phyloP scores from a whole-genome alignment of 768 basidiomycete species.

The Tephrocybe sp. region DNA sequence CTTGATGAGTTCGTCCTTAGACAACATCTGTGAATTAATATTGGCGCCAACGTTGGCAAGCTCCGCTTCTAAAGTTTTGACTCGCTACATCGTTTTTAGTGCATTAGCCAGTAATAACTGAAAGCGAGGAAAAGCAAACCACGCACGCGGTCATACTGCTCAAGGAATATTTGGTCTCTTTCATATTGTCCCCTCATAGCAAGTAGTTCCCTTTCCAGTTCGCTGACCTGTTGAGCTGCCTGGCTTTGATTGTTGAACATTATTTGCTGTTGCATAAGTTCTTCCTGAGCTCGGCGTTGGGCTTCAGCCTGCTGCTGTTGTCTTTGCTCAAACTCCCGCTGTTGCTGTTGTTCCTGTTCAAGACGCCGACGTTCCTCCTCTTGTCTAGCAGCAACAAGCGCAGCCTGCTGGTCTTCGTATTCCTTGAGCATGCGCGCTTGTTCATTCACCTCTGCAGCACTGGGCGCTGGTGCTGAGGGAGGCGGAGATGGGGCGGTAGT shows the following conservation, averaged over 20 bases:
- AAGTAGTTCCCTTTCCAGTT: constrained; percentile 87
- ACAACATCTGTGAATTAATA: constrained; percentile 78
- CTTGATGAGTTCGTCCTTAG: constrained; percentile 94
- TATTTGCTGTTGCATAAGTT: constrained; percentile 81
- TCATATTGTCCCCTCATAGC: constrained; percentile 97
- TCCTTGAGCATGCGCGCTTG: constrained; percentile 94
- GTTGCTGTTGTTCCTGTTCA: constrained; percentile 75
- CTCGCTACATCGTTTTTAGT: constrained; percentile 53
- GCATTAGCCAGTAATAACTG: neutral
- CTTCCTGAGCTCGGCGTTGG: constrained; percentile 86
- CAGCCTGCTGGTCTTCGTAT: constrained; percentile 94
- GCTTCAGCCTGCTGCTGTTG: constrained; percentile 86
- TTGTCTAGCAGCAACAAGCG: constrained; percentile 76
- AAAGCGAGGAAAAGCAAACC: neutral
- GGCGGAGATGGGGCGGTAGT: constrained; percentile 65
- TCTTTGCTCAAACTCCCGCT: constrained; percentile 85
- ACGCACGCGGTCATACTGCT: constrained; percentile 93
- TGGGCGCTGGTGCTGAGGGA: constrained; percentile 67
- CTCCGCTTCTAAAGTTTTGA: constrained; percentile 93
- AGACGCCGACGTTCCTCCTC: constrained; percentile 79
- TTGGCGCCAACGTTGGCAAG: constrained; percentile 71
- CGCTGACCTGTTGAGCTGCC: constrained; percentile 64
- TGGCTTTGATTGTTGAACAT: constrained; percentile 79
- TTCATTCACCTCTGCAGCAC: constrained; percentile 74
- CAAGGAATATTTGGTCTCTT: constrained; percentile 94